These are phyloP conservation scores for Dioscorea dumetorum DNA, from an alignment of 106 monocot species.

Conservation along the genomic window DNA sequence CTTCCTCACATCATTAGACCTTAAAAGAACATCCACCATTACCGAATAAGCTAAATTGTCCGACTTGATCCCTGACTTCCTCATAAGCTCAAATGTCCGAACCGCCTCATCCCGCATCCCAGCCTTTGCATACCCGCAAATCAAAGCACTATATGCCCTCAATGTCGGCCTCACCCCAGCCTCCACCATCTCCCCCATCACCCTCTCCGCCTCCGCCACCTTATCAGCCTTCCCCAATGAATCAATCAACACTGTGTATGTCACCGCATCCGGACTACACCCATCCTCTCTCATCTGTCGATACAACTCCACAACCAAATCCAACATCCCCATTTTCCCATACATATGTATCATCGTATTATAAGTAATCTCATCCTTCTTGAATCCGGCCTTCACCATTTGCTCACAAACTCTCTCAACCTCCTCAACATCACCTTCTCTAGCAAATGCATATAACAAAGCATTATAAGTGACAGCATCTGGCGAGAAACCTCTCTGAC, in stretches of 20 bases:
- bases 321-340: constrained; percentile 67
- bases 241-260: constrained; percentile 87
- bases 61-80: constrained; percentile 66
- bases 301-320: constrained; percentile 53
- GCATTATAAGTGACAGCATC: constrained; percentile 95
- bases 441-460: constrained; percentile 80
- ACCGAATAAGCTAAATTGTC: constrained; percentile 80
- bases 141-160: constrained; percentile 80
- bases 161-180: constrained; percentile 63
- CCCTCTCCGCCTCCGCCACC: constrained; percentile 53
- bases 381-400: constrained; percentile 67
- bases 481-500: constrained; percentile 48
- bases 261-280: constrained; percentile 74
- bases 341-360: constrained; percentile 98
- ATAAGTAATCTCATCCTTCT: constrained; percentile 88
- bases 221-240: constrained; percentile 65
- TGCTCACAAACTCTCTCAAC: constrained; percentile 61
- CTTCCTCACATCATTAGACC: constrained; percentile 45
- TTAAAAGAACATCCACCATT: constrained; percentile 60
- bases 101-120: constrained; percentile 76
- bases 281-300: constrained; percentile 61
- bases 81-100: constrained; percentile 66
- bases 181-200: constrained; percentile 76
- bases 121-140: constrained; percentile 82
- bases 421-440: constrained; percentile 30